phyloP scores from a whole-genome alignment of 495 filamentous ascomycete species.

The Xylaria venustula region DNA sequence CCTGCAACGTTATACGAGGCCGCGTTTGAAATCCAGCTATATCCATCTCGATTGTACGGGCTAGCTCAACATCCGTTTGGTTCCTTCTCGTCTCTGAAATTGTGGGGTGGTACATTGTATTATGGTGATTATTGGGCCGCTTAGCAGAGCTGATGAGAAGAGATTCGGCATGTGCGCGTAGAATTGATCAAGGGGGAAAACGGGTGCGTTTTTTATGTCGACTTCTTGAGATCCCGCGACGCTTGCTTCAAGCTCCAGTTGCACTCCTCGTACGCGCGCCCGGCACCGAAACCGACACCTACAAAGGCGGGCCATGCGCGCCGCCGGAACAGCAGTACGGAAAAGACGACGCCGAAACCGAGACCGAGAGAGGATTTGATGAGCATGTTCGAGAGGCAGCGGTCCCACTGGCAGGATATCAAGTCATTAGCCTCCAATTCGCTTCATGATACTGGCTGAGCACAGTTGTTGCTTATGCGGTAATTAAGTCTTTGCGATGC shows the following conservation, averaged over 20 bases:
- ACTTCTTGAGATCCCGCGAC: slow-evolving; percentile 48
- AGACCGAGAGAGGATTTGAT: slow-evolving; percentile 93
- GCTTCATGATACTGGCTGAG: not conserved
- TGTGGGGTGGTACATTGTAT: not conserved
- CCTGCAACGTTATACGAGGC: not conserved
- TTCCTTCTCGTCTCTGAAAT: not conserved
- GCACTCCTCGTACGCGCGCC: slow-evolving; percentile 93
- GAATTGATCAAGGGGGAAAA: not conserved
- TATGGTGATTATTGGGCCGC: not conserved
- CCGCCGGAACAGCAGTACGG: slow-evolving; percentile 94
- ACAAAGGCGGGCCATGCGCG: slow-evolving; percentile 93
- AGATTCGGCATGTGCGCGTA: not conserved
- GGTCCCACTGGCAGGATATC: slow-evolving; percentile 78
- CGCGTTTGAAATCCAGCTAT: not conserved
- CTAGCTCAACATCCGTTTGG: not conserved
- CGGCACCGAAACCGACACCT: slow-evolving; percentile 91
- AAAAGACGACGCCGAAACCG: slow-evolving; percentile 96
- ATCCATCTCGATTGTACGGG: not conserved
- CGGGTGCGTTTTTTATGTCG: too few species aligned
- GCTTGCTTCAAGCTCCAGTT: slow-evolving; percentile 62
- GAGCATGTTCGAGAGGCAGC: slow-evolving; percentile 91
- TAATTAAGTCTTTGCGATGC: not conserved
- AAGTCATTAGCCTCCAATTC: slow-evolving; percentile 14
- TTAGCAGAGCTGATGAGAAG: not conserved
- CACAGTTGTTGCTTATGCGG: not conserved